Evolutionary conservation across 129 eudicot genomes (phyloP), one percentile per base, ranked within the genome.

Genomic region (Glebionis coronaria): DNA sequence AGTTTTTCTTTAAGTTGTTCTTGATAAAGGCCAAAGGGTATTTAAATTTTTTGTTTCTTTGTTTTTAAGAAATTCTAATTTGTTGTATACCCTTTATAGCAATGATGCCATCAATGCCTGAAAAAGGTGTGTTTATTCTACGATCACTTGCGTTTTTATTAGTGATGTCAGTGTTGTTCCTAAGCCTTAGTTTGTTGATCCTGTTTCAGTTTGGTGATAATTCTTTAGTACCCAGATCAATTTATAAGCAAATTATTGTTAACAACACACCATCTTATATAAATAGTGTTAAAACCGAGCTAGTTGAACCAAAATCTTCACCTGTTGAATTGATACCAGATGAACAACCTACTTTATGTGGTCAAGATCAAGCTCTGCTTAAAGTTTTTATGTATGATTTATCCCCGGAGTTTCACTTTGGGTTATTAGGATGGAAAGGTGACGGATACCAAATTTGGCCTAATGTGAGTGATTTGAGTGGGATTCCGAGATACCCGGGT

Each of bases 351-450:
- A 12, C 3, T 12, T 72, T 19, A 9, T 74, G 76, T 63, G 68
- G 71, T 65, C 58, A 59, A 44, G 38, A 25, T 50, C 75, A 50
- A n/a, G 85, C 88, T 69, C 73, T 74, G 40, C 79, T 93, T 0
- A 82, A 47, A 76, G 92, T 88, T 0, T 93, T 84, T 70, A 93
- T 93, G 95, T 88, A 88, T 53, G 92, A 93, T 67, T 46, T 93
- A 72, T 95, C 96, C 2, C 81, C 90, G 40, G 82, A 77, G 18
- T 93, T 88, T 77, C 98, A 88, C 75, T 88, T 93, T 31, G 92
- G 95, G 72, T 76, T 88, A 56, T 63, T 93, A 64, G 92, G 89
- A 68, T 88, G 95, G 98, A 82, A 67, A 63, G 82, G 82, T 20
- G 66, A 67, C 64, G 44, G 63, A 15, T 72, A 72, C 65, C 79